A percentile compares a stretch with the other conserved stretches of the same genome.
phyloP scores from a whole-genome alignment of 148 eudicot species.

The Beta vulgaris region DNA sequence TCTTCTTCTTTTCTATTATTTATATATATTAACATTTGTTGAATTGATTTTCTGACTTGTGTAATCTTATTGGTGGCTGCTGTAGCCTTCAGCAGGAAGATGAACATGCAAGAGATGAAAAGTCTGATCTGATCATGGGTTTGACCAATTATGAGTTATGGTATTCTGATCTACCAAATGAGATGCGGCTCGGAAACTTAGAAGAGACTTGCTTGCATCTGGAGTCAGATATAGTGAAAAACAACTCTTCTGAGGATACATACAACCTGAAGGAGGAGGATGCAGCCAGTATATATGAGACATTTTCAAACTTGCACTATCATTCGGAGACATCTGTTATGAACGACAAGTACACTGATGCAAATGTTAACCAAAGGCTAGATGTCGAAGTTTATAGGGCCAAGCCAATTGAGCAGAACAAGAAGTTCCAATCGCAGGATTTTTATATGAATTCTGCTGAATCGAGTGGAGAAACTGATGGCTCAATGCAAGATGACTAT shows the following conservation, averaged over 20 bases:
- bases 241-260: slow-evolving; percentile 21
- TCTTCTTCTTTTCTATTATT: neutral
- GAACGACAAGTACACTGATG: slow-evolving; percentile 40
- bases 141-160: slow-evolving; percentile 59
- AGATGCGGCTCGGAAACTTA: slow-evolving; percentile 39
- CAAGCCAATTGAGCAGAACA: slow-evolving; percentile 31
- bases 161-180: slow-evolving; percentile 50
- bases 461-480: slow-evolving; percentile 27
- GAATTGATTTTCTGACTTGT: neutral
- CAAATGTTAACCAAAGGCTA: neutral
- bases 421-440: slow-evolving; percentile 24
- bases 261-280: slow-evolving; percentile 37
- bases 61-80: slow-evolving; percentile 14
- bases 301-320: slow-evolving; percentile 27
- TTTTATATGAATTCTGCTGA: slow-evolving; percentile 39
- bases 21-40: no score
- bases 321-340: slow-evolving; percentile 69
- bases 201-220: slow-evolving; percentile 27
- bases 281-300: slow-evolving; percentile 42
- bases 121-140: slow-evolving; percentile 69
- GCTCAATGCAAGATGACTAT: slow-evolving; percentile 25
- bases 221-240: slow-evolving; percentile 40
- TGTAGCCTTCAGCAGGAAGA: slow-evolving; percentile 52
- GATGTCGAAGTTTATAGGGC: slow-evolving; percentile 30
- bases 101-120: slow-evolving; percentile 50